Conservation (phyloP, 1,284 basidiomycete species). For the Grifola frondosa region DNA sequence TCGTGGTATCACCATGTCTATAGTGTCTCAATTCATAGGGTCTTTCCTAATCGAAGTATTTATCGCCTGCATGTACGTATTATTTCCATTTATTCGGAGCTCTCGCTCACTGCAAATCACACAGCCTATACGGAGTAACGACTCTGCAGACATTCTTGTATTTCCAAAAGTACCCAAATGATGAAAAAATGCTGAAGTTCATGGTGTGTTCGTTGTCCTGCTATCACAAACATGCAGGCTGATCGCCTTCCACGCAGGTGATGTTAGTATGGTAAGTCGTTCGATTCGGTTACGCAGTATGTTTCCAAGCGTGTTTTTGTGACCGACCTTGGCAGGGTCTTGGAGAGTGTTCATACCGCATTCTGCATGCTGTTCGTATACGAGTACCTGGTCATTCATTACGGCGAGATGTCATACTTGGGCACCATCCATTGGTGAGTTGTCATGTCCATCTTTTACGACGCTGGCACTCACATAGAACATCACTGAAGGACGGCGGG, state of each 20-base stretch:
- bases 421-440: constrained; percentile 12
- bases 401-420: constrained; percentile 11
- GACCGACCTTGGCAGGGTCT: constrained; percentile 4
- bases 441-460: constrained; percentile 11
- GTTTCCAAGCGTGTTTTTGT: not conserved
- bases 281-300: too few species aligned
- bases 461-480: too few species aligned
- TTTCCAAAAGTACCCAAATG: constrained; percentile 20
- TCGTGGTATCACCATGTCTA: too few species aligned
- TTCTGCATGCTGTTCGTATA: constrained; percentile 20
- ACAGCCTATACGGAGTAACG: constrained; percentile 19
- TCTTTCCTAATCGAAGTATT: constrained; percentile 27
- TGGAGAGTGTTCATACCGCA: constrained; percentile 19
- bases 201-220: constrained; percentile 6
- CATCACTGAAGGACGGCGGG: too few species aligned
- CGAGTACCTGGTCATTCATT: constrained; percentile 13
- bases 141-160: constrained; percentile 22
- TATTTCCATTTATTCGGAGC: not conserved
- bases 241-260: constrained; percentile 6
- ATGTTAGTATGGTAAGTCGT: constrained; percentile 14
- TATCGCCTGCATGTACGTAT: constrained; percentile 37
- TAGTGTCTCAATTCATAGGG: too few species aligned
- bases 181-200: constrained; percentile 9
- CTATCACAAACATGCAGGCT: not conserved
- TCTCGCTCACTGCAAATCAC: too few species aligned